These are phyloP conservation scores for Penstemon newberryi DNA, from an alignment of 257 asterid species.

Conservation along the genomic window DNA sequence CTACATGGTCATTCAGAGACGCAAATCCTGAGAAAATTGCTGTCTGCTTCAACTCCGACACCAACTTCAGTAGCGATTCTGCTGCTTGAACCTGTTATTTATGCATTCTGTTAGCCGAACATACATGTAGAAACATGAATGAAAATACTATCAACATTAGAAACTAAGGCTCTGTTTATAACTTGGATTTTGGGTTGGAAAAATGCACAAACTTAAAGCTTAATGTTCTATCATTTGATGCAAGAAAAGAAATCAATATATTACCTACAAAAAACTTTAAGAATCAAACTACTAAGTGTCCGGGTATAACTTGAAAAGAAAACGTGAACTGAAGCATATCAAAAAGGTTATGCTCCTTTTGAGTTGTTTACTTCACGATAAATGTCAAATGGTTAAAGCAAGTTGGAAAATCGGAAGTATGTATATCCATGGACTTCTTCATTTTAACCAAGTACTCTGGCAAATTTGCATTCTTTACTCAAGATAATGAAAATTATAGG, in stretches of 20 bases:
- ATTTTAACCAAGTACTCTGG: not conserved
- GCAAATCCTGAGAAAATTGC: conserved; percentile 70
- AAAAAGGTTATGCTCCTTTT: not conserved
- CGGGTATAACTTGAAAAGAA: no score
- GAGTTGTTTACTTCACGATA: not conserved
- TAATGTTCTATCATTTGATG: no score
- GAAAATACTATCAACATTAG: not conserved
- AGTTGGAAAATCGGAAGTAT: no score
- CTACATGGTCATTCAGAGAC: conserved; percentile 85
- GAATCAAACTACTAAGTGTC: no score
- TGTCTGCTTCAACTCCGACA: conserved; percentile 86
- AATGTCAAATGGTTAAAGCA: not conserved
- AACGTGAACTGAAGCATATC: not conserved
- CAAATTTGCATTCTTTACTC: not conserved
- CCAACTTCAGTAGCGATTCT: conserved; percentile 86
- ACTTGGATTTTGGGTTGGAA: no score
- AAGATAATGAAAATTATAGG: not conserved
- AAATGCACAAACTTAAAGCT: no score
- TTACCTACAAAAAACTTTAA: no score
- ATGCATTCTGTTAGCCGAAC: conserved; percentile 18
- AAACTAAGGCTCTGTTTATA: not conserved
- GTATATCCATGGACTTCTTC: no score
- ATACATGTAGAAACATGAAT: not conserved
- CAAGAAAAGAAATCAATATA: no score
- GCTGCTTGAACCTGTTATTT: conserved; percentile 77